These are phyloP conservation scores for Vicia faba DNA, from an alignment of 306 rosid species.

Conservation along the genomic window DNA sequence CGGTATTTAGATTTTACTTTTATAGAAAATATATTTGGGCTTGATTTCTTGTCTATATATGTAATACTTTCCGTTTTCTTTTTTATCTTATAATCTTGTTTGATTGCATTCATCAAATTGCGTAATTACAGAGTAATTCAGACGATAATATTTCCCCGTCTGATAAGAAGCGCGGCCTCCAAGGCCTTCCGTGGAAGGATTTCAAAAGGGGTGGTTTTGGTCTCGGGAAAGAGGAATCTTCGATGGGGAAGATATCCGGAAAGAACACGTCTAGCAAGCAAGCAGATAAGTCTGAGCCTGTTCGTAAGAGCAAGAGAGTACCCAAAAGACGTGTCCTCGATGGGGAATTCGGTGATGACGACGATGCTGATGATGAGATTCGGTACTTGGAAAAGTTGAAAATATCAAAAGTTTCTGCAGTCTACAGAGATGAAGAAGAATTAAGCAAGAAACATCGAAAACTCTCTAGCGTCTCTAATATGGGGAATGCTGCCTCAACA, in stretches of 20 bases:
- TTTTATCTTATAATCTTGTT: slow-evolving; percentile 29
- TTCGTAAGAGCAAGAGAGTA: slow-evolving; percentile 82
- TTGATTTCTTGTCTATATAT: slow-evolving; percentile 40
- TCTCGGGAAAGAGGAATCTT: slow-evolving; percentile 63
- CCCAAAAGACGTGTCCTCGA: slow-evolving; percentile 75
- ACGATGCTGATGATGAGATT: slow-evolving; percentile 81
- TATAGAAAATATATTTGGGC: slow-evolving; percentile 38
- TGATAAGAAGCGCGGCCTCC: slow-evolving; percentile 63
- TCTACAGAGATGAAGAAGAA: slow-evolving; percentile 73
- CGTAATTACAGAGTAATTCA: slow-evolving; percentile 57
- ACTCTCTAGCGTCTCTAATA: slow-evolving; percentile 71
- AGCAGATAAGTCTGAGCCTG: slow-evolving; percentile 67
- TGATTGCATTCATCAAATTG: slow-evolving; percentile 34
- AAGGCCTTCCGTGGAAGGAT: slow-evolving; percentile 96
- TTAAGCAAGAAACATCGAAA: slow-evolving; percentile 74
- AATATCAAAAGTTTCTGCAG: slow-evolving; percentile 66
- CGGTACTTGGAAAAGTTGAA: slow-evolving; percentile 89
- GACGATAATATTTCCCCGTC: slow-evolving; percentile 61
- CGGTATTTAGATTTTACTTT: slow-evolving; percentile 32
- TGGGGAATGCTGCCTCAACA: slow-evolving; percentile 56
- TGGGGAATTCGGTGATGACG: slow-evolving; percentile 70
- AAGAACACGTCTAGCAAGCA: slow-evolving; percentile 55
- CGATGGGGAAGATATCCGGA: slow-evolving; percentile 58
- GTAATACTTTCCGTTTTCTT: slow-evolving; percentile 26
- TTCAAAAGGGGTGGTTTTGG: slow-evolving; percentile 71